Conservation (phyloP, 2,329 filamentous ascomycete genomes). For the Hymenoscyphus fructigenus region DNA sequence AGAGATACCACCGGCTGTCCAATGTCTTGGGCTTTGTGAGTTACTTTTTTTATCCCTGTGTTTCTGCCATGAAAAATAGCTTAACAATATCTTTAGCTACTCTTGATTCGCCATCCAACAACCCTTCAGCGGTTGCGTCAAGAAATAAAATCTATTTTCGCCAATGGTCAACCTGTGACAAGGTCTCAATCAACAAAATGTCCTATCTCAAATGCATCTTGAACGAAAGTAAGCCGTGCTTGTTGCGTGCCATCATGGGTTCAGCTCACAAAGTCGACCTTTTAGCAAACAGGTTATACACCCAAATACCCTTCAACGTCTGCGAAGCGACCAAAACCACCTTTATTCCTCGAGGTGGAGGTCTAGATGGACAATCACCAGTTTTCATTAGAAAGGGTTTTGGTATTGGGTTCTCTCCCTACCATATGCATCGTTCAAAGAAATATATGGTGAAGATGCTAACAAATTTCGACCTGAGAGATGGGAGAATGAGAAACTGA, state of each 20-base stretch:
- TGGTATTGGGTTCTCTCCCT: slow-evolving; percentile 26
- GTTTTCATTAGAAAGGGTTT: slow-evolving; percentile 30
- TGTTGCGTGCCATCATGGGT: no score
- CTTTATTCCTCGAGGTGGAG: slow-evolving; percentile 34
- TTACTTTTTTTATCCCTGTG: slow-evolving; percentile 23
- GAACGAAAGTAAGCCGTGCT: slow-evolving; percentile 13
- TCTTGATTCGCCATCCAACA: background rate
- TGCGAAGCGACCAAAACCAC: slow-evolving; percentile 28
- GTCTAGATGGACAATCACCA: slow-evolving; percentile 30
- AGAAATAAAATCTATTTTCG: background rate
- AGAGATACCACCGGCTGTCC: slow-evolving; percentile 16
- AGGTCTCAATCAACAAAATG: slow-evolving; percentile 1
- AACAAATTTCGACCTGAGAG: slow-evolving; percentile 72
- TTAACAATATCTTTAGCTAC: background rate
- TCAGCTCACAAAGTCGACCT: no score
- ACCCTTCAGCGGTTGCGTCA: background rate
- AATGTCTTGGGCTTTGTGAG: slow-evolving; percentile 36
- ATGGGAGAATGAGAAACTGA: slow-evolving; percentile 61
- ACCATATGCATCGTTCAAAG: slow-evolving; percentile 35
- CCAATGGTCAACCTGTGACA: background rate
- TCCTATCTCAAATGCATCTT: background rate
- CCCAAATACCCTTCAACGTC: slow-evolving; percentile 32
- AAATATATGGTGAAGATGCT: slow-evolving; percentile 70
- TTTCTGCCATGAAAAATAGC: no score
- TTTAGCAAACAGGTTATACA: slow-evolving; percentile 29